phyloP scores from a whole-genome alignment of 805 yeast genomes.

The Candida chauliodis region DNA sequence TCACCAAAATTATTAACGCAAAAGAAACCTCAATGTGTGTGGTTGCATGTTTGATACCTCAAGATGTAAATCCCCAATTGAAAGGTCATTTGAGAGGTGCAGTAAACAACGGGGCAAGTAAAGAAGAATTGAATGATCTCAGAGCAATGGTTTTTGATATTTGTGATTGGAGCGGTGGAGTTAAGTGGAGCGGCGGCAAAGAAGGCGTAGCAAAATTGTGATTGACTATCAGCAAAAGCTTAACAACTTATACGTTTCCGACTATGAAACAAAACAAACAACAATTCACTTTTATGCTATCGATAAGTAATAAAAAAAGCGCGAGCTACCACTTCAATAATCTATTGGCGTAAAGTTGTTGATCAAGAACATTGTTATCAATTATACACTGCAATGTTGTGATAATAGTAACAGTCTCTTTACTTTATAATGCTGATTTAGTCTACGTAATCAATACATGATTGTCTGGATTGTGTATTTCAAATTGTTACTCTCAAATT shows the following conservation, averaged over 20 bases:
- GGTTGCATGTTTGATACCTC: constrained; percentile 80
- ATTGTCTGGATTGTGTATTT: too few relatives aligned
- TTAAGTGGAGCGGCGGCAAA: constrained; percentile 47
- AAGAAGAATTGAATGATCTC: constrained; percentile 57
- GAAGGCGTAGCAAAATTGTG: constrained; percentile 50
- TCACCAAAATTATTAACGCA: constrained; percentile 55
- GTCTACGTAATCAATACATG: too few relatives aligned
- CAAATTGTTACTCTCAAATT: too few relatives aligned
- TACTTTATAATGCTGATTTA: too few relatives aligned
- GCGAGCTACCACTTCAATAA: too few relatives aligned
- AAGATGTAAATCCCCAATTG: constrained; percentile 88
- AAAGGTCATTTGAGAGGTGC: constrained; percentile 92
- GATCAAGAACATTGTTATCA: too few relatives aligned
- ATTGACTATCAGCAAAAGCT: too few relatives aligned
- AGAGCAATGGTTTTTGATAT: constrained; percentile 62
- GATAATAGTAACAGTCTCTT: too few relatives aligned
- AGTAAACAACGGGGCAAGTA: constrained; percentile 66
- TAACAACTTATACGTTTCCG: background rate
- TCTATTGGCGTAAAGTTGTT: too few relatives aligned
- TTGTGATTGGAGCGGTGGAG: constrained; percentile 69
- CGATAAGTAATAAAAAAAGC: too few relatives aligned
- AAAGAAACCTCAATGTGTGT: constrained; percentile 75
- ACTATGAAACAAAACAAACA: background rate
- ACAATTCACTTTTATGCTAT: too few relatives aligned
- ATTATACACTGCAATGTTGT: too few relatives aligned